These are phyloP conservation scores for California macrophylla DNA, from an alignment of 441 rosid species.

Conservation along the genomic window DNA sequence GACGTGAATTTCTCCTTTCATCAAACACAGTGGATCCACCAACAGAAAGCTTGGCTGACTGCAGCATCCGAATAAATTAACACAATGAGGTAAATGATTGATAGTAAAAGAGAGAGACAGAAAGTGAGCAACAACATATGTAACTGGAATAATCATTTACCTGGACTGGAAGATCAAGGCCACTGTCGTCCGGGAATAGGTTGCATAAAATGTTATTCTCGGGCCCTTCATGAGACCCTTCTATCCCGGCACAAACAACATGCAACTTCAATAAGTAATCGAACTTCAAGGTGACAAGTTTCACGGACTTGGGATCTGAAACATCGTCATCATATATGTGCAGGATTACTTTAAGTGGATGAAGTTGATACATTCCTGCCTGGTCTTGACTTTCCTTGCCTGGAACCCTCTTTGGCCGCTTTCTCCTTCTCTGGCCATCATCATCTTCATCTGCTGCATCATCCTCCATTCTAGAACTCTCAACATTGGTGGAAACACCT, in stretches of 20 bases:
- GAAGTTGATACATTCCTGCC: slow-evolving; percentile 48
- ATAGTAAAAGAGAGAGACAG: background rate
- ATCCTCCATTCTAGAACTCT: slow-evolving; percentile 62
- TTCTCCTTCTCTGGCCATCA: slow-evolving; percentile 70
- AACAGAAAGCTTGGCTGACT: slow-evolving; percentile 73
- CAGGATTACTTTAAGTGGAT: slow-evolving; percentile 62
- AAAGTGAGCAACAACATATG: background rate
- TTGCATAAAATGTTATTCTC: slow-evolving; percentile 51
- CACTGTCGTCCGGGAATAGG: slow-evolving; percentile 72
- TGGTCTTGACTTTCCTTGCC: slow-evolving; percentile 50
- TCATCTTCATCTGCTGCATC: slow-evolving; percentile 76
- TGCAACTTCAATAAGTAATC: slow-evolving; percentile 74
- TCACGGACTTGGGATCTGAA: slow-evolving; percentile 43
- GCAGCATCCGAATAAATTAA: slow-evolving; percentile 26
- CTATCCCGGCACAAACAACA: slow-evolving; percentile 59
- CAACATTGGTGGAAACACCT: slow-evolving; percentile 48
- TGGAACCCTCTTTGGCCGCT: slow-evolving; percentile 55
- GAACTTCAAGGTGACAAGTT: slow-evolving; percentile 51
- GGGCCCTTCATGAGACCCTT: slow-evolving; percentile 49
- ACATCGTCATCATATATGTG: slow-evolving; percentile 52
- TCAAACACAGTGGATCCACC: slow-evolving; percentile 46
- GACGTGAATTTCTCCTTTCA: slow-evolving; percentile 58
- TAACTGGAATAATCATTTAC: slow-evolving; percentile 25
- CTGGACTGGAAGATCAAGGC: slow-evolving; percentile 85
- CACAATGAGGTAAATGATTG: slow-evolving; percentile 10